Conservation (phyloP, 208 protist genomes). For the Angomonas desouzai region DNA sequence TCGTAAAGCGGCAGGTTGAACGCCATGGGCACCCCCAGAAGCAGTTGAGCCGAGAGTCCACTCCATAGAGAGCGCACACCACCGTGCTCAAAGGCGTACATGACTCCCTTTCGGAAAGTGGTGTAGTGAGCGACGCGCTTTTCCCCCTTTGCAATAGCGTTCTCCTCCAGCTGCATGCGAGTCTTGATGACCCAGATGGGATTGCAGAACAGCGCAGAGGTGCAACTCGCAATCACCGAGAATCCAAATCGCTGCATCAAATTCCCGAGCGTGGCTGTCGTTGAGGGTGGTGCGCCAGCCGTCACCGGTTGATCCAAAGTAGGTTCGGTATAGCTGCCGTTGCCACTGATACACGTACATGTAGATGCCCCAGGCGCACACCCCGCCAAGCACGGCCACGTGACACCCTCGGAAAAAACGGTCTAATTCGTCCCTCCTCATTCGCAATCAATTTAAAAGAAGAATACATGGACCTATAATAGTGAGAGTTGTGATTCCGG, state of each 20-base stretch:
- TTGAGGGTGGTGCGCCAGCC: not conserved
- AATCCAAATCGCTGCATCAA: slow-evolving; percentile 52
- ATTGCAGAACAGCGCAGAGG: slow-evolving; percentile 63
- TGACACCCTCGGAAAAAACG: slow-evolving; percentile 55
- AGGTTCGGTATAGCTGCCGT: slow-evolving; percentile 19
- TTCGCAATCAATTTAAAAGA: slow-evolving; percentile 29
- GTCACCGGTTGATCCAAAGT: slow-evolving; percentile 12
- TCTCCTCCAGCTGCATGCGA: slow-evolving; percentile 83
- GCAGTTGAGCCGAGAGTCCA: slow-evolving; percentile 68
- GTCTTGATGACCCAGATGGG: slow-evolving; percentile 90
- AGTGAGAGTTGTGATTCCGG: slow-evolving; percentile 57
- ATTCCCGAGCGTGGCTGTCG: slow-evolving; percentile 17
- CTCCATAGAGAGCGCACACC: slow-evolving; percentile 75
- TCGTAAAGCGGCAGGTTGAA: slow-evolving; percentile 85
- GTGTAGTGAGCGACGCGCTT: slow-evolving; percentile 29
- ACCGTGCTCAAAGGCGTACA: slow-evolving; percentile 40
- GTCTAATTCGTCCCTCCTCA: slow-evolving; percentile 41
- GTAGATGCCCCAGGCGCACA: slow-evolving; percentile 65
- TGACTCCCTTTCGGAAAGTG: slow-evolving; percentile 57
- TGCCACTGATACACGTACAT: slow-evolving; percentile 83
- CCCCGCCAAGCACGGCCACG: slow-evolving; percentile 45
- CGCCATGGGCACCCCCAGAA: slow-evolving; percentile 77
- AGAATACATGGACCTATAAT: slow-evolving; percentile 27
- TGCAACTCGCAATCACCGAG: slow-evolving; percentile 57
- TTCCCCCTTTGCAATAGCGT: slow-evolving; percentile 13